Base-by-base conservation (phyloP, 768 basidiomycete species). In the Chalciporus sphaerocephalus region DNA sequence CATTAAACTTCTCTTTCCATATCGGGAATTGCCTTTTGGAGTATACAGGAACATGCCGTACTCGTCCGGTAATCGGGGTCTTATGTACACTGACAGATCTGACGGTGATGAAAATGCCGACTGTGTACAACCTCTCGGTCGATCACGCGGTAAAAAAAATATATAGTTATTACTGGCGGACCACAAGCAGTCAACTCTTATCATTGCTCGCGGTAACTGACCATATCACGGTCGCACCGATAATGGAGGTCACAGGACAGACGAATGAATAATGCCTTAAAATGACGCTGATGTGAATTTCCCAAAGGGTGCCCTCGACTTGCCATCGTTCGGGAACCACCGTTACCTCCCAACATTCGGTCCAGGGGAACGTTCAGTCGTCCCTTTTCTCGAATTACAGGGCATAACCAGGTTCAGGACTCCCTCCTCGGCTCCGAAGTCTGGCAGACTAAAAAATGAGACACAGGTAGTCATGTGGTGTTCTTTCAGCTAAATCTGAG, bases 1-100 rank as follows among this genome's bases (percentile, higher is more conserved):
- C 42, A 38, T 36, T 42, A 60, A 50, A 54, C 49, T 35, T 53
- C 38, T 40, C 22, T 50, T 52, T 21, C 56, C 40, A 58, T 45
- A 47, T 48, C 30, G 5, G 58, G 56, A 34, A 1, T 54, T 64
- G 28, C 62, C 65, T 57, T 57, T 64, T 59, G 13, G 21, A 24
- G 61, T 35, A 45, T 16, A 20, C 51, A 48, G 59, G 48, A 48
- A 42, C 38, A 46, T 66, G 53, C 64, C 61, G 59, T 60, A 58
- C n/a, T 41, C 46, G 50, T 32, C 30, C 58, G 48, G 58, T 51
- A 62, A 63, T 61, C 50, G 60, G 61, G n/a, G 42, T 33, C 40
- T 62, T 60, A 44, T 60, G 58, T 63, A 60, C 51, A 40, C 51
- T n/a, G 11, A 32, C 32, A 46, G 36, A 22, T 25, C 20, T 23